Evolutionary conservation across 441 rosid species (phyloP).

Genomic region (Corymbia citriodora): DNA sequence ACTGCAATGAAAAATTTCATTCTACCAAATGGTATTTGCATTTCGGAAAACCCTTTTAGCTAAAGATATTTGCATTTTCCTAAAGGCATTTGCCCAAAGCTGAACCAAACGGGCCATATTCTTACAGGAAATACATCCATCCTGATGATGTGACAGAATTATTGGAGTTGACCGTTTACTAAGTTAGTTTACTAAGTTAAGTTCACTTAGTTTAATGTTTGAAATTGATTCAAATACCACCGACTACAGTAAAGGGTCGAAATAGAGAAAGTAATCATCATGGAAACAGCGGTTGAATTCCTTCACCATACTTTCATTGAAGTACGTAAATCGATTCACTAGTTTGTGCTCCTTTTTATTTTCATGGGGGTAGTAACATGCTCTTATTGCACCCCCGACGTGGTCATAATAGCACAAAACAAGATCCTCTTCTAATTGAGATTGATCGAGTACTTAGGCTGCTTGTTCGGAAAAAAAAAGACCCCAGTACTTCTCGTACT

Average conservation of each 20-base stretch:
- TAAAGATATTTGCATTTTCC: no score
- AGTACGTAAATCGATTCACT: not conserved
- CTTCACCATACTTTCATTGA: not conserved
- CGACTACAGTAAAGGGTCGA: not conserved
- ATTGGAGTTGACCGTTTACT: not conserved
- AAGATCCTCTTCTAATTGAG: not conserved
- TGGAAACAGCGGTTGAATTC: not conserved
- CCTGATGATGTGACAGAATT: not conserved
- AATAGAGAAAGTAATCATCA: not conserved
- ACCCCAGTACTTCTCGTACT: constrained; percentile 29
- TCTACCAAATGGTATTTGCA: no score
- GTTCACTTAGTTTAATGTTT: no score
- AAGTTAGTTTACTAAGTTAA: not conserved
- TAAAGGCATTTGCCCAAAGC: no score
- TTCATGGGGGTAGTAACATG: not conserved
- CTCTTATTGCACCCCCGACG: not conserved
- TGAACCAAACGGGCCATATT: no score
- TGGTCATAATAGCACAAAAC: not conserved
- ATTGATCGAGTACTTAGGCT: constrained; percentile 22
- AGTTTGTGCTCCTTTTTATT: not conserved
- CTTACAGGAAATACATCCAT: not conserved
- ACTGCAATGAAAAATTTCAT: no score
- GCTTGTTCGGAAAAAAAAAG: constrained; percentile 26
- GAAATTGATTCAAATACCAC: not conserved
- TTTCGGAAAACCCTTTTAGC: no score